Conservation (phyloP, 305 asterid genomes). For the Fraxinus velutina region DNA sequence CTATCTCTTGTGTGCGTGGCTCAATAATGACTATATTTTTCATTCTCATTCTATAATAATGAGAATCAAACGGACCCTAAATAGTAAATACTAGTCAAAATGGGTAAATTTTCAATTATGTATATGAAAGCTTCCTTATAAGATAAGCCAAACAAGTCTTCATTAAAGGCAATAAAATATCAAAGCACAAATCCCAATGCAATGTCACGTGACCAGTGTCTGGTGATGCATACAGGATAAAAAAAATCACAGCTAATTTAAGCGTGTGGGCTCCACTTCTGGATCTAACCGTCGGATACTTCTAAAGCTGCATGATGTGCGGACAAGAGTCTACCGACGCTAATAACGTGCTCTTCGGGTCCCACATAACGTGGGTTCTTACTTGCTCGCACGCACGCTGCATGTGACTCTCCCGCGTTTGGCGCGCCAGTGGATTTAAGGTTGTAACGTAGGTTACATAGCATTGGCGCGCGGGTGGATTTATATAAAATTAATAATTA, state of each 20-base stretch:
- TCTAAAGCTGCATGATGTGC: conserved; percentile 14
- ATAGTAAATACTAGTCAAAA: neutral
- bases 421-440: neutral
- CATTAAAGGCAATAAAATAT: neutral
- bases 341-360: conserved; percentile 29
- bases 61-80: too few species aligned
- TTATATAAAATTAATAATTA: neutral
- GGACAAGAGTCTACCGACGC: conserved; percentile 31
- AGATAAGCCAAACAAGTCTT: neutral
- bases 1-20: too few species aligned
- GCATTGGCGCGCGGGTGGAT: conserved; percentile 14
- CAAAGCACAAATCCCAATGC: conserved; percentile 33
- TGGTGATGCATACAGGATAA: conserved; percentile 4
- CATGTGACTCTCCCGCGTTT: conserved; percentile 23
- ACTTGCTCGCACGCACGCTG: conserved; percentile 30
- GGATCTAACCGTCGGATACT: neutral
- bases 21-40: too few species aligned
- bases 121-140: neutral
- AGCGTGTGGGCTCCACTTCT: conserved; percentile 40
- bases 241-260: conserved; percentile 13
- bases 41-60: too few species aligned
- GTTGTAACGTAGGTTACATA: neutral
- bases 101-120: neutral
- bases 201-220: conserved; percentile 45
- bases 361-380: conserved; percentile 29